A percentile compares a stretch with the other conserved stretches of the same genome.
Conservation (phyloP, 148 eudicot genomes). For the Arbutus unedo region DNA sequence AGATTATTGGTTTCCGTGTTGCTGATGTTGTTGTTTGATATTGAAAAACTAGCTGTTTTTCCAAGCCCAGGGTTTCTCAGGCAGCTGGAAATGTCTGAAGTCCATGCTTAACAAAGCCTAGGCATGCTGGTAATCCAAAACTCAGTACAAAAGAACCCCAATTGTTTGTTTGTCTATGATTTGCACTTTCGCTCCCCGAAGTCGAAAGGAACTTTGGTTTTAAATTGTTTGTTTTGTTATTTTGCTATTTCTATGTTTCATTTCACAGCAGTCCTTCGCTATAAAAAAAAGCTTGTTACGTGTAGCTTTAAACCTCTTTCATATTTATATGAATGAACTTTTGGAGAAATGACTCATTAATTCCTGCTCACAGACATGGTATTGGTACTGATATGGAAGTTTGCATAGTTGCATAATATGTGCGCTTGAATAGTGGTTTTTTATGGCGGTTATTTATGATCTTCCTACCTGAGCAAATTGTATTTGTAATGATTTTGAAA, state of each 20-base stretch:
- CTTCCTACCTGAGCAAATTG: background rate
- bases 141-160: background rate
- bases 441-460: background rate
- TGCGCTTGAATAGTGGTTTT: background rate
- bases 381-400: background rate
- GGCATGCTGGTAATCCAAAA: background rate
- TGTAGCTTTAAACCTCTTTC: constrained; percentile 28
- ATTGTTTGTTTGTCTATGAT: no score
- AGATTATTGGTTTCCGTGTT: background rate
- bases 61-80: background rate
- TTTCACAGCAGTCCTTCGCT: constrained; percentile 32
- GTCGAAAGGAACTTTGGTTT: no score
- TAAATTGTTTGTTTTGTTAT: constrained; percentile 19
- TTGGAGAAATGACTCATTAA: constrained; percentile 20
- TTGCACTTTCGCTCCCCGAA: no score
- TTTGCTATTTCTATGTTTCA: constrained; percentile 23
- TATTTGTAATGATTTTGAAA: background rate
- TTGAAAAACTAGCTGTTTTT: background rate
- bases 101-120: background rate
- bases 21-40: background rate
- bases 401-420: background rate
- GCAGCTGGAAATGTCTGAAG: background rate
- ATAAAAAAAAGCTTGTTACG: constrained; percentile 31
- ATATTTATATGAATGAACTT: constrained; percentile 31
- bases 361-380: background rate